Conservation (phyloP, 2,329 filamentous ascomycete species). For the Aspergillus carbonarius region DNA sequence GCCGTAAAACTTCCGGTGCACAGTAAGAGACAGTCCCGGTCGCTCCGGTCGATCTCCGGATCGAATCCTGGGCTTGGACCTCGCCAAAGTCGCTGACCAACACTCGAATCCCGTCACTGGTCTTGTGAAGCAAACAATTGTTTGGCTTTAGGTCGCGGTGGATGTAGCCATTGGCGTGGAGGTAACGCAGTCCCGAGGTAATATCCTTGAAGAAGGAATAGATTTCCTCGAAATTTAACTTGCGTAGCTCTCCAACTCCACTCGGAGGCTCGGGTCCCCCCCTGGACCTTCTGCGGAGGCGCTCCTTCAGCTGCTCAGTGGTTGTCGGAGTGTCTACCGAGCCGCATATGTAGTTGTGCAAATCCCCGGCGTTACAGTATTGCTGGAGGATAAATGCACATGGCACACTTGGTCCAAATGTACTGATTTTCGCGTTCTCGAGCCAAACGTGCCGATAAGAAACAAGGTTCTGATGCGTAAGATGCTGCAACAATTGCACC, state of each 20-base stretch:
- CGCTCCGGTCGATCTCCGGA: slow-evolving; percentile 84
- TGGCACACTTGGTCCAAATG: slow-evolving; percentile 86
- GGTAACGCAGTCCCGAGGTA: slow-evolving; percentile 82
- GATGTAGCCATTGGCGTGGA: slow-evolving; percentile 90
- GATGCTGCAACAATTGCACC: slow-evolving; percentile 85
- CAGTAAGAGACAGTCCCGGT: slow-evolving; percentile 98
- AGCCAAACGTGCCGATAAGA: slow-evolving; percentile 98
- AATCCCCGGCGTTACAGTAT: slow-evolving; percentile 91
- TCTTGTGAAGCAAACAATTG: slow-evolving; percentile 85
- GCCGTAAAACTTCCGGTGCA: slow-evolving; percentile 84
- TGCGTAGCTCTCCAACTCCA: slow-evolving; percentile 53
- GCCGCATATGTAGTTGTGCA: slow-evolving; percentile 82
- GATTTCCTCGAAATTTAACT: slow-evolving; percentile 81
- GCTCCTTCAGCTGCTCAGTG: slow-evolving; percentile 84
- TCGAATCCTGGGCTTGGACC: slow-evolving; percentile 79
- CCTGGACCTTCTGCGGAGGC: slow-evolving; percentile 77
- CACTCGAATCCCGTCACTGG: slow-evolving; percentile 69
- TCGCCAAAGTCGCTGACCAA: slow-evolving; percentile 98
- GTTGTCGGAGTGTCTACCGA: slow-evolving; percentile 61
- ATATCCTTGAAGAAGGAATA: slow-evolving; percentile 97
- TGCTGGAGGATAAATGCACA: slow-evolving; percentile 97
- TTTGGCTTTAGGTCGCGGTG: slow-evolving; percentile 95
- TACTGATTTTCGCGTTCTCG: slow-evolving; percentile 79
- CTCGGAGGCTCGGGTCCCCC: slow-evolving; percentile 66
- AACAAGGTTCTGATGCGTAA: slow-evolving; percentile 92